Evolutionary conservation across 106 monocot genomes (phyloP), one percentile per base, ranked within the genome.

Genomic region (Dioscorea zingiberensis): DNA sequence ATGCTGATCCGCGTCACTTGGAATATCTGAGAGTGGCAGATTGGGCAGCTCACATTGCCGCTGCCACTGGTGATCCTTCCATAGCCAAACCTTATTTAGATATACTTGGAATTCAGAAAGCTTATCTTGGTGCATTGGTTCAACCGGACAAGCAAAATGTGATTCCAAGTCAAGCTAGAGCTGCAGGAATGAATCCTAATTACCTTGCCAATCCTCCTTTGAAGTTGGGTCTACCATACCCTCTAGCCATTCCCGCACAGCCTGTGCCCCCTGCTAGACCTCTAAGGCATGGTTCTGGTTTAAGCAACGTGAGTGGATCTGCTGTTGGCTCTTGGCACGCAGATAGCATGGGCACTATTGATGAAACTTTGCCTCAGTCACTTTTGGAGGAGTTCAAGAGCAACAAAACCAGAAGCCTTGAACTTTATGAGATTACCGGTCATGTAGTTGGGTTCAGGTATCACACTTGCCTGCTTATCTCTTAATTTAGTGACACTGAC

Each of bases 391-490:
- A 99, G 51, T 87, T 99, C 32, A 99, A 99, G 80, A 83, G 77
- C 74, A 99, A 89, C 62, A 99, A 99, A 68, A 80, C 83, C 25
- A 93, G 77, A 71, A 84, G 80, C 54, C 93, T 82, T 67, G 93
- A 99, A 48, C 87, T 99, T 27, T 82, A 84, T 62, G 93, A 93
- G 51, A 93, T 99, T 78, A 71, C 74, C 24, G 87, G 89, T 13
- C 93, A 99, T 76, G 98, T 93, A 47, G 93, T 93, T 68, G 89
- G 93, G 56, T 99, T 99, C 76, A 93, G 98, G 98, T 93, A 83
- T 63, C 2, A 51, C 4, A 19, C 4, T 8, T 18, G 13, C 51
- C 7, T 51, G 0, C 0, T 51, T 51, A 4, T 18, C 1, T 51
- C 19, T 16, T 51, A 16, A 51, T 51, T 19, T 38, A 38, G 38